Evolutionary conservation across 805 yeast genomes (phyloP).

Genomic region (Zygosaccharomyces bailii): DNA sequence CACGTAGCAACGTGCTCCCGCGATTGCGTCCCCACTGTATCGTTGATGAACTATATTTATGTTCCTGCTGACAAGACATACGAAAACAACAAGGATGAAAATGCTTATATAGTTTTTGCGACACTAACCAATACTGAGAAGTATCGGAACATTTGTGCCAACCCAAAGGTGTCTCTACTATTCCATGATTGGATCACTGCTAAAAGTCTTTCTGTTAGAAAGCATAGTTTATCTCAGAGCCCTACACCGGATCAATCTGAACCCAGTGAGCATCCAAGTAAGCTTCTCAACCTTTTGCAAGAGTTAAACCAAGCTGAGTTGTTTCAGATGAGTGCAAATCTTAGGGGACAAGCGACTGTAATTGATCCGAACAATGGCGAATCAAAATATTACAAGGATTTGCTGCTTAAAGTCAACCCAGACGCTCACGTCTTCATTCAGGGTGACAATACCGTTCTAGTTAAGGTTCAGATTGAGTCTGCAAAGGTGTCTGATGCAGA

Average conservation of each 20-base stretch:
- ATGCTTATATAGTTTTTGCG: conserved; percentile 61
- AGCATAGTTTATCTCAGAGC: conserved; percentile 29
- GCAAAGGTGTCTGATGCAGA: conserved; percentile 80
- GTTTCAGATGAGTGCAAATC: conserved; percentile 76
- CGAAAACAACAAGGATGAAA: conserved; percentile 29
- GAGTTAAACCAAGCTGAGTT: conserved; percentile 76
- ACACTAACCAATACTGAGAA: conserved; percentile 72
- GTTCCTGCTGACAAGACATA: conserved; percentile 42
- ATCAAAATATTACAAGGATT: conserved; percentile 56
- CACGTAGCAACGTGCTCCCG: conserved; percentile 77
- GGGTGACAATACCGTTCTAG: conserved; percentile 60
- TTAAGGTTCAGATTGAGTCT: conserved; percentile 59
- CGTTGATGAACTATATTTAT: conserved; percentile 87
- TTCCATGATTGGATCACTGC: conserved; percentile 90
- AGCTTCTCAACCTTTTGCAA: conserved; percentile 59
- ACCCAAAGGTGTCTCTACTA: conserved; percentile 76
- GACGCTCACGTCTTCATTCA: conserved; percentile 67
- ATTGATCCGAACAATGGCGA: conserved; percentile 46
- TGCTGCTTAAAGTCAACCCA: conserved; percentile 60
- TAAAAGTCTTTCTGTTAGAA: conserved; percentile 38
- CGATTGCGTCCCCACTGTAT: conserved; percentile 76
- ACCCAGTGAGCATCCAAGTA: conserved; percentile 36
- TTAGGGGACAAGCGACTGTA: conserved; percentile 66
- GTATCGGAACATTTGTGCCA: conserved; percentile 60
- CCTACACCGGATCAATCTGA: conserved; percentile 31